Conservation (phyloP, 495 filamentous ascomycete genomes). For the Cercophora samala region DNA sequence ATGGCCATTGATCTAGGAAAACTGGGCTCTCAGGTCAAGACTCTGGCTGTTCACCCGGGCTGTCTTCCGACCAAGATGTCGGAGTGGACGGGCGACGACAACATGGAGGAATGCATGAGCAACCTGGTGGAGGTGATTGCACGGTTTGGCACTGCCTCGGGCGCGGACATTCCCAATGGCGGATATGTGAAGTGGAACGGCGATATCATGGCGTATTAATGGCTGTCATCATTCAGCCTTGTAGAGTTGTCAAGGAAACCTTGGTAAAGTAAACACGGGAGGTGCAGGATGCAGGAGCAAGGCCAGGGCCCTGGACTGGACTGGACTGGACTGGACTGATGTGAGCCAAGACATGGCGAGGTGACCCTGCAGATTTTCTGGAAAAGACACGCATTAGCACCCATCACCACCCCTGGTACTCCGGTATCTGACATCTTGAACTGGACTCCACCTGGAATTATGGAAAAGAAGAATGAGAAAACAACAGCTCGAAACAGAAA, state of each 20-base stretch:
- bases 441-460: neutral
- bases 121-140: conserved; percentile 6
- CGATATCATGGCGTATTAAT: conserved; percentile 16
- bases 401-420: neutral
- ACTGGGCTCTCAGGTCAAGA: neutral
- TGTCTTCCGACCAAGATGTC: conserved; percentile 17
- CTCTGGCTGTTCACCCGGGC: conserved; percentile 18
- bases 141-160: conserved; percentile 9
- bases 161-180: conserved; percentile 4
- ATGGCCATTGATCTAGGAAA: neutral
- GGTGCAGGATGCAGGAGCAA: neutral
- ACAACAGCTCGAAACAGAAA: neutral
- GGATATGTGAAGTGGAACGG: conserved; percentile 20
- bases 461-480: neutral
- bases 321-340: too few species aligned
- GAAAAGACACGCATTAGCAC: neutral
- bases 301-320: too few species aligned
- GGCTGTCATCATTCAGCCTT: conserved; percentile 4
- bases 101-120: conserved; percentile 17
- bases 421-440: neutral
- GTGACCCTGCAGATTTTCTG: neutral
- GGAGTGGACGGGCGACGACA: conserved; percentile 16
- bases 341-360: neutral
- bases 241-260: conserved; percentile 12
- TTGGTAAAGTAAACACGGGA: neutral